Conservation (phyloP, 306 rosid genomes). For the Inga laurina region DNA sequence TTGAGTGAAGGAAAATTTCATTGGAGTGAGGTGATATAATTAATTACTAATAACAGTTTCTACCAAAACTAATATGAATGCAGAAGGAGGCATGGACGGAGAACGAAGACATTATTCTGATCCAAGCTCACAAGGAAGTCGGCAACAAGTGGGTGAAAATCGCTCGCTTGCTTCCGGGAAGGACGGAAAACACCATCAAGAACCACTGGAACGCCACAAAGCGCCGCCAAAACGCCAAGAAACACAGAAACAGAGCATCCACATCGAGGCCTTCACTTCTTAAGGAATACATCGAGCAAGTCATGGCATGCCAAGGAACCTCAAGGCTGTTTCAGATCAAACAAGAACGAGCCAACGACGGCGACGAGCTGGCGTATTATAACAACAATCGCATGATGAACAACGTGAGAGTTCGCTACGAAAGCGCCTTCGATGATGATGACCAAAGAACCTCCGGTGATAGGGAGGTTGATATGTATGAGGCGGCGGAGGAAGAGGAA, state of each 20-base stretch:
- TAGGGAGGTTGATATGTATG: background rate
- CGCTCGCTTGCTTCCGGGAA: slow-evolving; percentile 53
- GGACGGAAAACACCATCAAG: slow-evolving; percentile 74
- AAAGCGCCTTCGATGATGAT: slow-evolving; percentile 16
- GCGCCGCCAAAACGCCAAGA: slow-evolving; percentile 50
- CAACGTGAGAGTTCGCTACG: background rate
- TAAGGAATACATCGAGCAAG: slow-evolving; percentile 52
- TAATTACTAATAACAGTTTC: background rate
- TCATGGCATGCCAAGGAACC: background rate
- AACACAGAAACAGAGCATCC: slow-evolving; percentile 19
- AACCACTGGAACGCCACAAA: slow-evolving; percentile 84
- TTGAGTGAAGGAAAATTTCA: background rate
- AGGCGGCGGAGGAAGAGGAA: background rate
- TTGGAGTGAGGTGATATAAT: too few relatives aligned
- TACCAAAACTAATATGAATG: background rate
- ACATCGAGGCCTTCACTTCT: slow-evolving; percentile 25
- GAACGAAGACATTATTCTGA: slow-evolving; percentile 60
- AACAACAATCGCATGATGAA: background rate
- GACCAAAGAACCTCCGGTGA: background rate
- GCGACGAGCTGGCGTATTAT: background rate
- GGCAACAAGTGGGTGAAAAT: slow-evolving; percentile 87
- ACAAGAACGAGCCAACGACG: background rate
- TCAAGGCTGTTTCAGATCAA: background rate
- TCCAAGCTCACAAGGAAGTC: slow-evolving; percentile 57
- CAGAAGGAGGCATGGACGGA: slow-evolving; percentile 84